Evolutionary conservation across 2,329 filamentous ascomycete genomes (phyloP), one percentile per base, ranked within the genome.

Genomic region (Fusarium miscanthi): DNA sequence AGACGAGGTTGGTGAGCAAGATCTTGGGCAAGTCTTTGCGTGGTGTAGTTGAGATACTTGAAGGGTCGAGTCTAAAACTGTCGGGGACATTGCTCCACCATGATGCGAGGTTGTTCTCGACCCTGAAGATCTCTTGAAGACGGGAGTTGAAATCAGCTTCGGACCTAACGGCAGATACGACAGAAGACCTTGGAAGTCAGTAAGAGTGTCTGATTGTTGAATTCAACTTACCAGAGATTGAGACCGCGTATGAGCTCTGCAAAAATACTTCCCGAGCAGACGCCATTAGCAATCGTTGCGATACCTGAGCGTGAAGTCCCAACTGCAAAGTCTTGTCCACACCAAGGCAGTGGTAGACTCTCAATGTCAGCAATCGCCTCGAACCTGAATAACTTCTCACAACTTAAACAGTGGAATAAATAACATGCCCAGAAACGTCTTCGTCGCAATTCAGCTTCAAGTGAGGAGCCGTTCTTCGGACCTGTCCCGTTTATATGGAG

Each of bases 401-500:
- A 66, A 2, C 63, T 67, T 0, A 52, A 67, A 0, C 64, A 67
- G 3, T 66, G 62, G 4, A 67, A 61, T 1, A 66, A 4, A 5
- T 66, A 66, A 3, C 62, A 60, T 7, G 33, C 12, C 63, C 63
- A 66, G 8, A 66, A 52, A 0, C 33, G 45, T 2, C 52, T 3
- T 45, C 45, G 14, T 0, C 27, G 21, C 0, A 41, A 1, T 3
- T 60, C 52, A 2, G 30, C 33, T 6, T 41, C 33, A 5, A 66
- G 17, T 4, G 19, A 16, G 1, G 40, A 14, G 2, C 1, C 16
- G 6, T 40, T 25, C 8, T 17, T 31, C 4, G 43, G 9, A 0
- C 58, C 58, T 0, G 48, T n/a, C 1, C 73, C 73, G 1, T 51
- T 70, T 1, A 73, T 76, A 1, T 69, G 57, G n/a, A 76, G 66